Conservation (phyloP, 352 stramenopile genomes). For the Globisporangium barbulae region DNA sequence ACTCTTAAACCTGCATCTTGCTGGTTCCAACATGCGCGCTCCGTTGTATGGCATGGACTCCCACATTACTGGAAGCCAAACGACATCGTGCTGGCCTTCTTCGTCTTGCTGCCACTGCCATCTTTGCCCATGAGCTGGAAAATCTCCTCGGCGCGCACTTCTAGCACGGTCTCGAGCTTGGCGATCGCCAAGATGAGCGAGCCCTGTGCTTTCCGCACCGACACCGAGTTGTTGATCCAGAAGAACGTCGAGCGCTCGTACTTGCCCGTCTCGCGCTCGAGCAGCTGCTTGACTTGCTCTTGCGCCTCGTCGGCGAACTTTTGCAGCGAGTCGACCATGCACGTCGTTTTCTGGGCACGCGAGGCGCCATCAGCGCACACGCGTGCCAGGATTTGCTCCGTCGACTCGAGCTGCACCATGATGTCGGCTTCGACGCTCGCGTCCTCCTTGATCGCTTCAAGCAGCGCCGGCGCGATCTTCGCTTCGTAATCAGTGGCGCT, state of each 20-base stretch:
- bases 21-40: background rate
- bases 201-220: conserved; percentile 33
- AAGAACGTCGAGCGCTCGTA: conserved; percentile 41
- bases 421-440: conserved; percentile 32
- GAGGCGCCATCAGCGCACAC: conserved; percentile 23
- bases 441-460: conserved; percentile 27
- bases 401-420: conserved; percentile 51
- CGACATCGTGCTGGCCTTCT: conserved; percentile 9
- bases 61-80: conserved; percentile 14
- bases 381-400: conserved; percentile 27
- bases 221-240: conserved; percentile 71
- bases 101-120: background rate
- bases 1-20: background rate
- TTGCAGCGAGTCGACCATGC: conserved; percentile 48
- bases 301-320: conserved; percentile 45
- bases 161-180: conserved; percentile 36
- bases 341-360: conserved; percentile 36
- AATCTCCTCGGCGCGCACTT: conserved; percentile 43
- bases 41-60: too few species aligned
- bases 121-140: conserved; percentile 28
- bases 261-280: conserved; percentile 24
- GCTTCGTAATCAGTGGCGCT: conserved; percentile 14
- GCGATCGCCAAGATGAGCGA: conserved; percentile 40
- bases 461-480: conserved; percentile 38
- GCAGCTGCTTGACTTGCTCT: conserved; percentile 39